Evolutionary conservation across 78 protist species (phyloP).

Genomic region (Blattamonas nauphoetae): DNA sequence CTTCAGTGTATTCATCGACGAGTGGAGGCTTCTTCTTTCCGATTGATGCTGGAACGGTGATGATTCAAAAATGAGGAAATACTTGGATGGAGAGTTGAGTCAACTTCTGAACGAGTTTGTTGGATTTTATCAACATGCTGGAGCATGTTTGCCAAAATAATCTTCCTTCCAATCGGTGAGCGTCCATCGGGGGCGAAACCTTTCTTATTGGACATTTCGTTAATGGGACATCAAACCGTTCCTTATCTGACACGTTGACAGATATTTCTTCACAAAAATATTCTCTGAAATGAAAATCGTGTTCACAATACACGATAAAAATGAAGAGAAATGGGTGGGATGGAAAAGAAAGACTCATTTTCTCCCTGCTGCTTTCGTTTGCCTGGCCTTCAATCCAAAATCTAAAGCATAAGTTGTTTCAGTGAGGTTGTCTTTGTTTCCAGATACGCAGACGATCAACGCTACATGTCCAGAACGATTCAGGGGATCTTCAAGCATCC

Average conservation of each 20-base stretch:
- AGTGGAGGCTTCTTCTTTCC: background rate
- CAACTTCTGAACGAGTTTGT: background rate
- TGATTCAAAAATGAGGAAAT: too few species aligned
- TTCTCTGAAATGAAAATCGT: too few species aligned
- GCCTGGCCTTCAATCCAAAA: background rate
- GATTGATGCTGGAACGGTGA: too few species aligned
- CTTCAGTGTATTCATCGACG: background rate
- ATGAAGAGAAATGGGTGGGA: too few species aligned
- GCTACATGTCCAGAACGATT: background rate
- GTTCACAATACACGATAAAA: too few species aligned
- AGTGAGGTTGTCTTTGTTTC: background rate
- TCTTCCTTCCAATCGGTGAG: background rate
- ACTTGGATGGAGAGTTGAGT: background rate
- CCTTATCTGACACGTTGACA: too few species aligned
- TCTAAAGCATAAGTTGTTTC: background rate
- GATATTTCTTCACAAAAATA: too few species aligned
- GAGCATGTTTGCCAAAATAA: background rate
- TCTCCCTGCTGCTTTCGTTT: background rate
- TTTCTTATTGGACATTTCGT: background rate
- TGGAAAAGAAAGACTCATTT: too few species aligned
- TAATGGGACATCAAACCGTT: too few species aligned
- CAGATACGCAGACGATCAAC: background rate
- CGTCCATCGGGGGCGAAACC: background rate
- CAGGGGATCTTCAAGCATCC: background rate
- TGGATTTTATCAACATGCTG: background rate